Base-by-base conservation (phyloP, 2,329 filamentous ascomycete genomes). In the Tolypocladium capitatum region DNA sequence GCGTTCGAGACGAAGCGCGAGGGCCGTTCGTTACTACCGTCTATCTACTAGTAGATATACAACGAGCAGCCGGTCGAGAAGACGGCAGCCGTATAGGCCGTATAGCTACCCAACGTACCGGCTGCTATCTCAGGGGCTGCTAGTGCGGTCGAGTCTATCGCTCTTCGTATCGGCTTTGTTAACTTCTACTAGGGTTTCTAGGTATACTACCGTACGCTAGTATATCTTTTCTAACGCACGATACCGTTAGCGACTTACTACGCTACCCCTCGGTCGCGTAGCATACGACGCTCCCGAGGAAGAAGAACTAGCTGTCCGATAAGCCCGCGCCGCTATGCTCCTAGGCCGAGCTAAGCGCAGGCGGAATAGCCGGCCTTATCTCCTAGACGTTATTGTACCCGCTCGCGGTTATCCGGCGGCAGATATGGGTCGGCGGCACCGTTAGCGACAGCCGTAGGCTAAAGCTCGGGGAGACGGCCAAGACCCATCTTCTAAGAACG, bases 191-290 rank as follows among this genome's bases (percentile, higher is more conserved):
- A 92, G 44, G 92, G 92, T 45, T 98, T 98, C 64, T 80, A 81
- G 92, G 92, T 56, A 98, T 98, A 91, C 71, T 98, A 1, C 92
- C 92, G 0, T 98, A 98, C 60, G 92, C 92, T 1, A 92, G 92
- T 57, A 83, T 94, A 60, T 95, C 89, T 1, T 98, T 98, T 68
- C 76, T 98, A 36, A 94, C 88, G 0, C 92, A 98, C 68, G 92
- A 98, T 64, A 88, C 86, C 5, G 80, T 84, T 35, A 86, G 87
- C 51, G 92, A 98, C 64, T 60, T 92, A 43, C 75, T 98, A 56
- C 86, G 90, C 18, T 74, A 76, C 48, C 81, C 82, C 0, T 53
- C 64, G 1, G 58, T 96, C 7, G 80, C 84, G 5, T 63, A 74
- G 42, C 86, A 87, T 63, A 95, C 91, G 4, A 88, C 85, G 0